phyloP scores from a whole-genome alignment of 2,329 filamentous ascomycete genomes.

The Penicillium sp. region DNA sequence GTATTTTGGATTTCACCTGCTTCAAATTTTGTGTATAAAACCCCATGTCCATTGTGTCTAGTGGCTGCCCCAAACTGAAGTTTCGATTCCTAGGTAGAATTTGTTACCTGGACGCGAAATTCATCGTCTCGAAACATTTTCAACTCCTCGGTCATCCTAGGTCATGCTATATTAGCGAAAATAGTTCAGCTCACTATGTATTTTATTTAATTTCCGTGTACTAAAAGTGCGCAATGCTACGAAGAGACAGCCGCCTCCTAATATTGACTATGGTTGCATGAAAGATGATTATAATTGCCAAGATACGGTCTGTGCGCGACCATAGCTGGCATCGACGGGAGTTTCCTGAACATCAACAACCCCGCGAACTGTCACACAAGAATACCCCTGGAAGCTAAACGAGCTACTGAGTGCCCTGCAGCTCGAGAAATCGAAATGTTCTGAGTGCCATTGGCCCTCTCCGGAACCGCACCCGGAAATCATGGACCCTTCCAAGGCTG shows the following conservation, averaged over 20 bases:
- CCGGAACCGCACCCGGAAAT: conserved; percentile 31
- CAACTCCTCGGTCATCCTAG: no score
- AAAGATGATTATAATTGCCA: conserved; percentile 1
- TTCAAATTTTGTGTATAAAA: no score
- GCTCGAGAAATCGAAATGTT: conserved; percentile 28
- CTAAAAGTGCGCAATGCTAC: no score
- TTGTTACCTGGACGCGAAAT: no score
- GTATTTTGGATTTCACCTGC: neutral
- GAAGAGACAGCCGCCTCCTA: no score
- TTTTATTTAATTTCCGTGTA: no score
- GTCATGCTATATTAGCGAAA: no score
- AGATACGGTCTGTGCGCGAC: conserved; percentile 11
- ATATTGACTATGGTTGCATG: neutral
- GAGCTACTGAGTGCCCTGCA: neutral
- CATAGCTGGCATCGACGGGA: conserved; percentile 8
- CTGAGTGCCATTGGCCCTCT: conserved; percentile 19
- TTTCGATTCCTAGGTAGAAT: no score
- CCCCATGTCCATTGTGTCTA: no score
- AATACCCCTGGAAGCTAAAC: conserved; percentile 3
- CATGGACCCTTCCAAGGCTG: conserved; percentile 50
- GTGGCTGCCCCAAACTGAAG: no score
- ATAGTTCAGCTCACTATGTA: no score
- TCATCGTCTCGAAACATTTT: no score
- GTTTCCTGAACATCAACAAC: conserved; percentile 10
- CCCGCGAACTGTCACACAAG: neutral